A percentile compares a stretch with the other conserved stretches of the same genome.
Conservation (phyloP, 1,284 basidiomycete species). For the Puccinia triticina region DNA sequence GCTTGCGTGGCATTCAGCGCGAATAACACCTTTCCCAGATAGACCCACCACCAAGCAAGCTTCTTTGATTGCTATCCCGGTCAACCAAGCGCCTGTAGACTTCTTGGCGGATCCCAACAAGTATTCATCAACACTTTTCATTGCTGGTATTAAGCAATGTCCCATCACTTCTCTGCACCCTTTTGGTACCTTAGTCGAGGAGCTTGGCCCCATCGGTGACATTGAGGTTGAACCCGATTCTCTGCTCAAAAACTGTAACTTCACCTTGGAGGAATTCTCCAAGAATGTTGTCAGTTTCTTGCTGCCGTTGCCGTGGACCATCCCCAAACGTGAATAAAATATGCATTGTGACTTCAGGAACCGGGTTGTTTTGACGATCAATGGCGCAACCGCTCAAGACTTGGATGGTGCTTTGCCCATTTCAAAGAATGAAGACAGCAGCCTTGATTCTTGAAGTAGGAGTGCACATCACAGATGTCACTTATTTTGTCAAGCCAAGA, state of each 20-base stretch:
- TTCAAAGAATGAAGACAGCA: constrained; percentile 84
- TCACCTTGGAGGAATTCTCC: constrained; percentile 59
- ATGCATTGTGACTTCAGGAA: constrained; percentile 79
- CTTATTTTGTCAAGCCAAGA: constrained; percentile 76
- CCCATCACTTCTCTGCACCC: constrained; percentile 92
- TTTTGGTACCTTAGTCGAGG: constrained; percentile 96
- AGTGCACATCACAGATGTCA: constrained; percentile 93
- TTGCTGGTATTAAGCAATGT: constrained; percentile 95
- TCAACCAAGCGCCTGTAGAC: constrained; percentile 90
- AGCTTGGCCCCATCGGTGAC: constrained; percentile 96
- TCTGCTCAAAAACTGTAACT: constrained; percentile 92
- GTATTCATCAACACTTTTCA: constrained; percentile 88
- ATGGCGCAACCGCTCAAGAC: constrained; percentile 85
- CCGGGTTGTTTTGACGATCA: constrained; percentile 88
- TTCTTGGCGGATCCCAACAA: constrained; percentile 92
- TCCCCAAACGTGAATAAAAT: constrained; percentile 88
- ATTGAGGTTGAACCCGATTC: constrained; percentile 97
- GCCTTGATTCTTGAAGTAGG: constrained; percentile 85
- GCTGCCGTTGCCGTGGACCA: constrained; percentile 89
- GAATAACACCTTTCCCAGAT: constrained; percentile 89
- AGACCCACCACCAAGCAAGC: constrained; percentile 99
- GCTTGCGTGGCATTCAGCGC: constrained; percentile 76
- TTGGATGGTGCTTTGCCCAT: constrained; percentile 92
- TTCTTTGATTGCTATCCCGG: constrained; percentile 95
- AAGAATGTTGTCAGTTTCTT: constrained; percentile 88